These are phyloP conservation scores for Podospora conica DNA, from an alignment of 495 filamentous ascomycete species.

Conservation along the genomic window DNA sequence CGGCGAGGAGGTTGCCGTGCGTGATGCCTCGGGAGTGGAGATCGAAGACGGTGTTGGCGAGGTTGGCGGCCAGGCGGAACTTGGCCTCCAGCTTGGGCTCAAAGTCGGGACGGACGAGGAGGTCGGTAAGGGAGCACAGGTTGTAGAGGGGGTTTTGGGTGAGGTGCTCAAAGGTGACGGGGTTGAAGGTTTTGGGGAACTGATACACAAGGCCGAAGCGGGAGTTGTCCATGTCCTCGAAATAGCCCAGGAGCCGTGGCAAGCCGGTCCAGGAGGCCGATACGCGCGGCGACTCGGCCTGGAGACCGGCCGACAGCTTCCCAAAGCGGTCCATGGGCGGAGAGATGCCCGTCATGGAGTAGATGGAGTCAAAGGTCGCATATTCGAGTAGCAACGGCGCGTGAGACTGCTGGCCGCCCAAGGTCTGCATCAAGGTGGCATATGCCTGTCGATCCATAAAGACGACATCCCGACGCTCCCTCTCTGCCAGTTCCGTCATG, in stretches of 20 bases:
- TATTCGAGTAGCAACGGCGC: constrained; percentile 63
- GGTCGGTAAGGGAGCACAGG: constrained; percentile 42
- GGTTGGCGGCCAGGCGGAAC: constrained; percentile 74
- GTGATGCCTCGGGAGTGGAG: constrained; percentile 68
- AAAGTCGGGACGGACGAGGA: constrained; percentile 48
- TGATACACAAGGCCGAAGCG: constrained; percentile 79
- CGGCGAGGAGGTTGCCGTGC: constrained; percentile 75
- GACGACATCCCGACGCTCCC: constrained; percentile 41
- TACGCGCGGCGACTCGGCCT: constrained; percentile 47
- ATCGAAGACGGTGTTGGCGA: constrained; percentile 68
- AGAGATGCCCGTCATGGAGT: constrained; percentile 55
- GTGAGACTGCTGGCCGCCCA: constrained; percentile 26
- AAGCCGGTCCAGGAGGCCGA: constrained; percentile 57
- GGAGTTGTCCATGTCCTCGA: constrained; percentile 69
- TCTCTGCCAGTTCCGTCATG: constrained; percentile 30
- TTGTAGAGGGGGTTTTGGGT: constrained; percentile 46
- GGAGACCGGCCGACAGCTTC: constrained; percentile 51
- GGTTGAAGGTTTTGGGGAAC: constrained; percentile 60
- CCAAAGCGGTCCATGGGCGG: constrained; percentile 61
- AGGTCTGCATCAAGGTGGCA: constrained; percentile 32
- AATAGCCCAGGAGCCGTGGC: constrained; percentile 68
- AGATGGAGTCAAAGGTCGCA: constrained; percentile 56
- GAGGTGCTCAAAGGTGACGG: constrained; percentile 48
- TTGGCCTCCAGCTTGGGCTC: constrained; percentile 65
- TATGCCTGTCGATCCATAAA: constrained; percentile 47